Evolutionary conservation across 305 asterid species (phyloP).

Genomic region (Petunia hybrid): DNA sequence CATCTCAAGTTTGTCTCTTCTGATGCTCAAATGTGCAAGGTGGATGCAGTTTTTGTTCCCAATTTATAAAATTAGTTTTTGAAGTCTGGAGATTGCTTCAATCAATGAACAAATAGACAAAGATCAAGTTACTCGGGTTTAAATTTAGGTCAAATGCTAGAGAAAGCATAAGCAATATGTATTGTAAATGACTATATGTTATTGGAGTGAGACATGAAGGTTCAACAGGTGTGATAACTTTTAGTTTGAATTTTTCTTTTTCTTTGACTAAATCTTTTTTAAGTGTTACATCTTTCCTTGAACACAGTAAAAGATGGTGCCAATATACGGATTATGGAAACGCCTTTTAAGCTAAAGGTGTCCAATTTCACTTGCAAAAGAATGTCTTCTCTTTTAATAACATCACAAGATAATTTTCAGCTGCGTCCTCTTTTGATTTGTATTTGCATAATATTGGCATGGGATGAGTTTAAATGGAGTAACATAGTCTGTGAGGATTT

Average conservation of each 20-base stretch:
- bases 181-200: neutral
- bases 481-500: too few species aligned
- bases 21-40: neutral
- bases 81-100: neutral
- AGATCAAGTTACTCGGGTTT: neutral
- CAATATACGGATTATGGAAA: neutral
- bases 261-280: neutral
- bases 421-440: neutral
- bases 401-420: neutral
- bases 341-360: neutral
- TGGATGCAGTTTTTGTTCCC: neutral
- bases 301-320: neutral
- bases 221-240: neutral
- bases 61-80: neutral
- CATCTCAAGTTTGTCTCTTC: neutral
- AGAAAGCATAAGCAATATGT: slow-evolving; percentile 1
- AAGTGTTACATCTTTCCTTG: neutral
- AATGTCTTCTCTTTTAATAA: too few species aligned
- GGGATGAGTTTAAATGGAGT: too few species aligned
- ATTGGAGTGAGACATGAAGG: neutral
- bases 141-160: neutral
- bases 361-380: neutral
- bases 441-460: too few species aligned
- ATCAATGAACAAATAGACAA: neutral
- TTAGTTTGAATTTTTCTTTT: neutral